These are phyloP conservation scores for Amaranthus hypochondriacus DNA, from an alignment of 148 eudicot species.

Conservation along the genomic window DNA sequence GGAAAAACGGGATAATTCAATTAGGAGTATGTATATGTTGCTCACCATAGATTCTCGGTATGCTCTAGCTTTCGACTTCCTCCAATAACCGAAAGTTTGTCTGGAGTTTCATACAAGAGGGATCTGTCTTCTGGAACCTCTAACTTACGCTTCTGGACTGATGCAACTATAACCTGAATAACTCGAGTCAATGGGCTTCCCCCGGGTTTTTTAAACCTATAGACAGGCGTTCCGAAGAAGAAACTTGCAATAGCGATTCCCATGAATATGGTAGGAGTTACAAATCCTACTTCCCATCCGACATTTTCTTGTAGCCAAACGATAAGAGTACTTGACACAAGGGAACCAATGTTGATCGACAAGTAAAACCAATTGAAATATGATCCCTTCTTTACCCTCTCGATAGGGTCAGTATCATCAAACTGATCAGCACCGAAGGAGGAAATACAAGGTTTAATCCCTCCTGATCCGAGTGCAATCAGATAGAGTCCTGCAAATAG, in stretches of 20 bases:
- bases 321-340: conserved; percentile 33
- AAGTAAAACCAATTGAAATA: conserved; percentile 43
- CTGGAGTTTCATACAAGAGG: conserved; percentile 35
- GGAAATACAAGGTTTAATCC: conserved; percentile 50
- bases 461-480: conserved; percentile 47
- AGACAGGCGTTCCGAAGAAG: conserved; percentile 35
- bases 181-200: conserved; percentile 33
- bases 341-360: conserved; percentile 32
- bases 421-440: conserved; percentile 51
- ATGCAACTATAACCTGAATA: conserved; percentile 36
- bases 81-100: conserved; percentile 23
- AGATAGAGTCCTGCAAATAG: conserved; percentile 41
- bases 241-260: conserved; percentile 32
- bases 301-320: conserved; percentile 41
- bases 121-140: conserved; percentile 24
- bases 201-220: conserved; percentile 33
- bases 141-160: conserved; percentile 21
- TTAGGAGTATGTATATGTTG: conserved; percentile 1
- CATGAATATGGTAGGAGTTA: conserved; percentile 33
- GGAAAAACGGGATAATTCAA: too few species aligned
- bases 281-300: conserved; percentile 44
- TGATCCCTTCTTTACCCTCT: conserved; percentile 37
- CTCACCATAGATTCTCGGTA: conserved; percentile 33
- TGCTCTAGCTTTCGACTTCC: conserved; percentile 45
- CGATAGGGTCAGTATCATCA: conserved; percentile 36